Conservation (phyloP, 371 early-diverging fungal genomes). For the Agmasoma carcini region DNA sequence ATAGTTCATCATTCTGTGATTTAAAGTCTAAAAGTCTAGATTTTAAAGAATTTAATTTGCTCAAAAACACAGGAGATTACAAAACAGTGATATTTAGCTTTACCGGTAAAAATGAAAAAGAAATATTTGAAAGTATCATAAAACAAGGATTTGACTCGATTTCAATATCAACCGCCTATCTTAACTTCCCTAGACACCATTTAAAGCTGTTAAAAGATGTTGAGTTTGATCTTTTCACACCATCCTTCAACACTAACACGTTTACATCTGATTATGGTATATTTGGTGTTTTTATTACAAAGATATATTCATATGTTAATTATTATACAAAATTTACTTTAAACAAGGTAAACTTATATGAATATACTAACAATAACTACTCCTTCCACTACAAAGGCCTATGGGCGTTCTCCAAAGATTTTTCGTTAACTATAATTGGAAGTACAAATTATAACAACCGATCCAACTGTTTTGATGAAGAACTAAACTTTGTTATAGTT, state of each 20-base stretch:
- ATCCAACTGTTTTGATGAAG: constrained; percentile 31
- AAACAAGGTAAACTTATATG: constrained; percentile 6
- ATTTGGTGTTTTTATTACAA: constrained; percentile 12
- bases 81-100: constrained; percentile 1
- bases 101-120: constrained; percentile 10
- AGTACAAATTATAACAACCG: constrained; percentile 43
- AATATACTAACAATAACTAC: constrained; percentile 7
- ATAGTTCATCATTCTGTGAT: no score
- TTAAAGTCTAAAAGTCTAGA: no score
- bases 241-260: constrained; percentile 16
- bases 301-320: constrained; percentile 23
- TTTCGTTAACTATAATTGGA: constrained; percentile 34
- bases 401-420: constrained; percentile 36
- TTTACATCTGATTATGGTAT: constrained; percentile 25
- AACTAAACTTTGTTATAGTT: constrained; percentile 30
- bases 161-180: constrained; percentile 36
- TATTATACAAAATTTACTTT: constrained; percentile 4
- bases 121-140: constrained; percentile 11
- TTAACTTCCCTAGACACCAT: constrained; percentile 35
- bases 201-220: constrained; percentile 15
- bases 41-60: no score
- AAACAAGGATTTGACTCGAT: constrained; percentile 8
- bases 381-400: constrained; percentile 43
- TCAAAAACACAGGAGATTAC: no score
- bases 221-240: constrained; percentile 9